Base-by-base conservation (phyloP, 2,329 filamentous ascomycete genomes). In the Cordyceps cicadae region DNA sequence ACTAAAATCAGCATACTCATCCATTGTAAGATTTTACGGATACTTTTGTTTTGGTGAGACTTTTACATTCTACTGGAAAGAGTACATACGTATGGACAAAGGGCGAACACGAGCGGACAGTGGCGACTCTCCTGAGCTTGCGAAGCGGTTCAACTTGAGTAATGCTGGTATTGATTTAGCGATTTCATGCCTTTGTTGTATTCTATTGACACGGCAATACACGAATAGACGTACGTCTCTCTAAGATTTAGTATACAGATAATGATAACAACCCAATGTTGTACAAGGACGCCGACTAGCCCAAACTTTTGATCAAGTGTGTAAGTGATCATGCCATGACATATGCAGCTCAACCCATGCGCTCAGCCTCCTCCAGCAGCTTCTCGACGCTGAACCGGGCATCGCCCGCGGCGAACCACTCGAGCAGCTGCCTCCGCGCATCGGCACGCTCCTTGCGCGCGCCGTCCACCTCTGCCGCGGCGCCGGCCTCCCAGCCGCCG, bases 311-410 rank as follows among this genome's bases (percentile, higher is more conserved):
- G 24, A 29, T 7, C 5, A n/a, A 29, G 11, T 19, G 21, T 41
- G 37, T 49, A 60, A 46, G 6, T 37, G 24, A 41, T 54, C 19
- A 19, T 54, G 19, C 41, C 17, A 29, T 60, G 21, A 53, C 11
- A 29, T 29, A 5, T 29, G 29, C 29, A 19, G n/a, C 48, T 70
- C 71, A 85, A 56, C 76, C 82, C 70, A 95, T 77, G 75, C 86
- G 90, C 81, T 97, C 92, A 0, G 90, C 87, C 79, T 97, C 93
- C 66, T 95, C 90, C 63, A 99, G 74, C 69, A 99, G 72, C 73
- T 87, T 86, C 72, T 97, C 89, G 7, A 99, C 81, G 66, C 84
- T 90, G 71, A 99, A 99, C 57, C 79, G 79, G 62, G 76, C 76
- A 74, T 96, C 92, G 0, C 93, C 94, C 24, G 77, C 80, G 0